Evolutionary conservation across 169 alveolate genomes (phyloP).

Genomic region (Plasmodium berghei): DNA sequence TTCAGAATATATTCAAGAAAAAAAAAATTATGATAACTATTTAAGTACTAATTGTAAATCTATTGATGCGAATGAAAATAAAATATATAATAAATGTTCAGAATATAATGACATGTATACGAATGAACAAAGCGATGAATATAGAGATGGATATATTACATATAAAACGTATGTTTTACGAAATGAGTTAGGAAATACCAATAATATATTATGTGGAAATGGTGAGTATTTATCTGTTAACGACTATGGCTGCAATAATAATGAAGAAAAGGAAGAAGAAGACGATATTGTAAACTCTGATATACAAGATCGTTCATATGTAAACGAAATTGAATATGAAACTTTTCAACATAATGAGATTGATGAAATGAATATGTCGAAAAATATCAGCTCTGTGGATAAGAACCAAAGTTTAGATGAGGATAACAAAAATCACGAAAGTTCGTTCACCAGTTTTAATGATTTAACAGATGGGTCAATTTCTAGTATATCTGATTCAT

Average conservation of each 20-base stretch:
- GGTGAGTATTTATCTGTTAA: background rate
- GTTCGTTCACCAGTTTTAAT: background rate
- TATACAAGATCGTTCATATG: background rate
- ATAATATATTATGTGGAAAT: background rate
- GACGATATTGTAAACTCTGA: background rate
- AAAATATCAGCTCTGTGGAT: background rate
- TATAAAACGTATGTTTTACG: conserved; percentile 17
- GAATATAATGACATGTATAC: background rate
- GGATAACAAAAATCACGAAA: background rate
- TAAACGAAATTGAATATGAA: background rate
- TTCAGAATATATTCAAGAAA: too few relatives aligned
- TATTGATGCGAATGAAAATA: background rate
- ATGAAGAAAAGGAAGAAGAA: background rate
- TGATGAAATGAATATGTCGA: too few relatives aligned
- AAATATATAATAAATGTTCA: background rate
- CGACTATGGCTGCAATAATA: background rate
- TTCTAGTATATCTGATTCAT: conserved; percentile 19
- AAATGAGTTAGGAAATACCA: background rate
- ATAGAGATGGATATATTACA: conserved; percentile 28
- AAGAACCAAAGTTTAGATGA: background rate
- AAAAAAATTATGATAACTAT: too few relatives aligned
- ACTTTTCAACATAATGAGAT: background rate
- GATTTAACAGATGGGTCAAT: background rate
- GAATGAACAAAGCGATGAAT: conserved; percentile 3
- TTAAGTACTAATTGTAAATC: background rate